Percentiles rank a stretch among this genome's conserved stretches.
phyloP scores from a whole-genome alignment of 805 yeast genomes.

The Ogataea polymorpha region DNA sequence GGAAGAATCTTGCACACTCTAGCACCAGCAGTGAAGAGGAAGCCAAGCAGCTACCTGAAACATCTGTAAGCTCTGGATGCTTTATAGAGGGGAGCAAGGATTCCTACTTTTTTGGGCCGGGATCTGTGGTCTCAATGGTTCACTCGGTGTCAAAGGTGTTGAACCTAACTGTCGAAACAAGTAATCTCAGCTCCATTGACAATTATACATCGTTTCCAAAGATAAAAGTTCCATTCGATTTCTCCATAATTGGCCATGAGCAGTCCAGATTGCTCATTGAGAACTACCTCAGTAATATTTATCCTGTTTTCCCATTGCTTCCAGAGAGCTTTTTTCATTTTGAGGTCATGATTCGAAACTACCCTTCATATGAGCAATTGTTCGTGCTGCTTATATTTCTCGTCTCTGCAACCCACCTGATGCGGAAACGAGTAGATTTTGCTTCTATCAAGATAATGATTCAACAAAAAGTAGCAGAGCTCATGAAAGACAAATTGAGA shows the following conservation, averaged over 20 bases:
- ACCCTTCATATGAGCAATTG: constrained; percentile 16
- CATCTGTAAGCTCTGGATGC: constrained; percentile 6
- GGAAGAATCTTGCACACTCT: neutral
- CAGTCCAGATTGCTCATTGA: constrained; percentile 17
- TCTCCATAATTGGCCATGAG: constrained; percentile 12
- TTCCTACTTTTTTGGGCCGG: constrained; percentile 19
- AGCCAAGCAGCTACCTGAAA: too few species aligned
- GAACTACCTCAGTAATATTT: constrained; percentile 17
- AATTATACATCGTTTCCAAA: neutral
- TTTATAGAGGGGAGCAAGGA: constrained; percentile 12
- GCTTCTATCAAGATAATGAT: constrained; percentile 17
- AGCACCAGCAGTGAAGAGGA: neutral
- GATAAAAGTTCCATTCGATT: constrained; percentile 15
- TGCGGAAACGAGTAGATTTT: constrained; percentile 19
- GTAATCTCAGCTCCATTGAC: neutral
- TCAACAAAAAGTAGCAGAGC: constrained; percentile 16
- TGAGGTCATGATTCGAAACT: constrained; percentile 18
- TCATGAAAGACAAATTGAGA: constrained; percentile 9
- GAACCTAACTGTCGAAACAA: neutral
- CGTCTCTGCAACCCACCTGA: constrained; percentile 20
- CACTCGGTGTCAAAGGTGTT: constrained; percentile 12
- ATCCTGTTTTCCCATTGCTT: constrained; percentile 18
- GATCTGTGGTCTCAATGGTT: constrained; percentile 14
- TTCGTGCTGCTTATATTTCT: constrained; percentile 18
- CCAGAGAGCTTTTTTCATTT: constrained; percentile 20